A percentile compares a stretch with the other conserved stretches of the same genome.
phyloP scores from a whole-genome alignment of 805 yeast genomes.

The Pichia heedii region DNA sequence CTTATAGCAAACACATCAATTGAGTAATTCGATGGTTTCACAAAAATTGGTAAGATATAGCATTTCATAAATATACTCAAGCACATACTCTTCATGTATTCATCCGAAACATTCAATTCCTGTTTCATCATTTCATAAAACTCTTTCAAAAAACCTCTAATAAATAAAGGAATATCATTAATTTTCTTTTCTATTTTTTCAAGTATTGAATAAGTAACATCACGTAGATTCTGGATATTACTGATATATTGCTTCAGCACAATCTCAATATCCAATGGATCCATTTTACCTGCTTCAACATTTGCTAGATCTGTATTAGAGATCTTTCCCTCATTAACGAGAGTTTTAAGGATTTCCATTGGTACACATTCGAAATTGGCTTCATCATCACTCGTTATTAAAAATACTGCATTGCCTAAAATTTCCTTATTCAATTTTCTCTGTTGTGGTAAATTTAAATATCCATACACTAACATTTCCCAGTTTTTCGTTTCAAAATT shows the following conservation, averaged over 20 bases:
- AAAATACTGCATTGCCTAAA: conserved; percentile 31
- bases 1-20: conserved; percentile 24
- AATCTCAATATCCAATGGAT: conserved; percentile 72
- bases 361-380: conserved; percentile 80
- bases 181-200: conserved; percentile 38
- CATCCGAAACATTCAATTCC: conserved; percentile 45
- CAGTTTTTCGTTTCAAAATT: conserved; percentile 28
- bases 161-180: conserved; percentile 41
- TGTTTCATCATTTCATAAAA: conserved; percentile 24
- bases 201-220: conserved; percentile 53
- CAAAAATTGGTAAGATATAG: conserved; percentile 39
- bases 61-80: conserved; percentile 56
- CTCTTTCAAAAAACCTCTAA: conserved; percentile 46
- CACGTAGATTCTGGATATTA: conserved; percentile 70
- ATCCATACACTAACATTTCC: conserved; percentile 36
- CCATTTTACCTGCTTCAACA: conserved; percentile 30
- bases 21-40: conserved; percentile 51
- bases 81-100: conserved; percentile 53
- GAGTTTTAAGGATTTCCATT: conserved; percentile 36
- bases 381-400: conserved; percentile 37
- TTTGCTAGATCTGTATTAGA: conserved; percentile 27
- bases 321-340: conserved; percentile 13
- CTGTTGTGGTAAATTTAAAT: conserved; percentile 41
- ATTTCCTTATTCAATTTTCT: conserved; percentile 35
- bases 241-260: conserved; percentile 62